Evolutionary conservation across 2,329 filamentous ascomycete species (phyloP), one percentile per base, ranked within the genome.

Genomic region (Ceratocystis variospora): DNA sequence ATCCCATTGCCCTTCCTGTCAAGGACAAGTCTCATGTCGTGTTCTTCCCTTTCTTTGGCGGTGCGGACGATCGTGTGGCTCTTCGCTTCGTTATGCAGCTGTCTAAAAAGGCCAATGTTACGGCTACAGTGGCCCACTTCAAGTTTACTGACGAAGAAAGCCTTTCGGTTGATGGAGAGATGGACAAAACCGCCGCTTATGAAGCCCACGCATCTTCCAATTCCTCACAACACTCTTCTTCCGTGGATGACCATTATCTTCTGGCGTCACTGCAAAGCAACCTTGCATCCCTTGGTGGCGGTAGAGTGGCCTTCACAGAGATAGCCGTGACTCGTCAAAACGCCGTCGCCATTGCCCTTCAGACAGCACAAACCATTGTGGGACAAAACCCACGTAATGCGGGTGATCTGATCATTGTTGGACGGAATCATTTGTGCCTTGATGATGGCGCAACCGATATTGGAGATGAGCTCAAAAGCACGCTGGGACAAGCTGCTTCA

Each of bases 1-100:
- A 87, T 64, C 76, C 83, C 10, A 77, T 81, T 0, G 76, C 81
- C 22, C 77, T 81, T 0, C 84, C 87, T 0, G 80, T 86, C 4
- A 78, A 80, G 5, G 83, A 89, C 71, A 86, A 85, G 68, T 85
- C 84, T 45, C 90, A 96, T 73, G 90, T 93, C 73, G 81, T 97
- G 70, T 92, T 96, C 73, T 79, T 96, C 65, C 88, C 92, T 0
- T 97, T 90, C 76, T 86, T 96, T 68, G 92, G 93, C 19, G 89
- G 89, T 7, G 77, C 80, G 0, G 94, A 99, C 72, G 93, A 96
- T 72, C 83, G 85, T 6, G 83, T 87, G 3, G 92, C 91, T 0
- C 80, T 97, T 0, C 81, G 86, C 0, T 83, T 97, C 28, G 87
- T 93, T 2, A 79, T 97, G 2, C 93, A 96, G 72, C 81, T 99